Percentiles rank a stretch among this genome's conserved stretches.
Conservation (phyloP, 305 asterid species). For the Ruellia speciosa region DNA sequence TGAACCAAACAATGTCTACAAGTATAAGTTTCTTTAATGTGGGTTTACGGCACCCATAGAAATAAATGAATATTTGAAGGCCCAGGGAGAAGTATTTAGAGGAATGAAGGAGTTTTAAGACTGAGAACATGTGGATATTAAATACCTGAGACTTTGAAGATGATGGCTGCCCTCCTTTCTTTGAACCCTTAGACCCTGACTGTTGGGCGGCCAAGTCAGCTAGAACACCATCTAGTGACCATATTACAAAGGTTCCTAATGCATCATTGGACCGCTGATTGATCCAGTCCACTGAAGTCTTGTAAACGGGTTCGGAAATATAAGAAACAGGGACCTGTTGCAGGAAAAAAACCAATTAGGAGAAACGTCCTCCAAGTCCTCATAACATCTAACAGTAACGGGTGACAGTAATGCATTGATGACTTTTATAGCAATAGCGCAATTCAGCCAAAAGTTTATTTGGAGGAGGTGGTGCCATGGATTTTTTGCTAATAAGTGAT, state of each 20-base stretch:
- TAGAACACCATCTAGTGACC: slow-evolving; percentile 69
- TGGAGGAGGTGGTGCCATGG: background rate
- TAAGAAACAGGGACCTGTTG: slow-evolving; percentile 66
- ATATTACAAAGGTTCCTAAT: slow-evolving; percentile 55
- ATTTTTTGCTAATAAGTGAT: too few relatives aligned
- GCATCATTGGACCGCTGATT: slow-evolving; percentile 55
- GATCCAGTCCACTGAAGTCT: slow-evolving; percentile 77
- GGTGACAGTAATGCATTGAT: background rate
- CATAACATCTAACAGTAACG: background rate
- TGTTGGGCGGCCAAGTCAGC: slow-evolving; percentile 56
- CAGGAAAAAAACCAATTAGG: slow-evolving; percentile 8
- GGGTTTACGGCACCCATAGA: background rate
- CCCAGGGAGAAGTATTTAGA: background rate
- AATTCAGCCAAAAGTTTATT: background rate
- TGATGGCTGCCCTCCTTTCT: slow-evolving; percentile 53
- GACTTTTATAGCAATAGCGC: background rate
- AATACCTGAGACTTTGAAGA: slow-evolving; percentile 84
- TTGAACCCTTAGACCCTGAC: slow-evolving; percentile 48
- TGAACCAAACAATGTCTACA: background rate
- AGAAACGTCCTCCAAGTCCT: background rate
- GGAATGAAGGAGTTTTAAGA: background rate
- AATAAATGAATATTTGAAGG: background rate
- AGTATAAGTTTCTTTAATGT: background rate
- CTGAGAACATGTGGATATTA: background rate
- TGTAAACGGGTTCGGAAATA: slow-evolving; percentile 58